Conservation (phyloP, 164 flowering plant genomes). For the Aristolochia fimbriata region DNA sequence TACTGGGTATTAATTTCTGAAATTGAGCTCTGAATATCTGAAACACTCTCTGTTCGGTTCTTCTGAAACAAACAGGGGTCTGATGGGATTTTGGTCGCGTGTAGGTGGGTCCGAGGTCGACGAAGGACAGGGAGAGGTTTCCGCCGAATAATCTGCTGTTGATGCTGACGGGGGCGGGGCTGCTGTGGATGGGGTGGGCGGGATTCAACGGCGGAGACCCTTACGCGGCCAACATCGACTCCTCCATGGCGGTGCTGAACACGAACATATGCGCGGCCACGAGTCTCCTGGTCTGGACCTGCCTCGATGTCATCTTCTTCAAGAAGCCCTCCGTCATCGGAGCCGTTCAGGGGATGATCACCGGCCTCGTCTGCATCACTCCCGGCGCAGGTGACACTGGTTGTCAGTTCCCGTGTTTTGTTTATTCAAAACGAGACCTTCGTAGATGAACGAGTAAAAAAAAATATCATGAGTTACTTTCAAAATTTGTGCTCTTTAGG, state of each 20-base stretch:
- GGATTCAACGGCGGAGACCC: constrained; percentile 19
- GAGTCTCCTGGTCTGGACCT: constrained; percentile 13
- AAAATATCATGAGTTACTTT: too few relatives aligned
- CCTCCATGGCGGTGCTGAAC: constrained; percentile 15
- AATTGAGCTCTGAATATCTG: too few relatives aligned
- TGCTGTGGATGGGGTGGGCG: constrained; percentile 19
- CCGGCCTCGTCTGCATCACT: constrained; percentile 17
- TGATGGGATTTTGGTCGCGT: too few relatives aligned
- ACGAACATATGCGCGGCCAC: constrained; percentile 14
- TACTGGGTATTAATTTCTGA: too few relatives aligned
- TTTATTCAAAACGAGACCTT: too few relatives aligned
- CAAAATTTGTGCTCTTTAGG: too few relatives aligned
- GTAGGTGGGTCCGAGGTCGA: too few relatives aligned
- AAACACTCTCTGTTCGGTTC: too few relatives aligned
- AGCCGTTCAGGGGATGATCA: constrained; percentile 18
- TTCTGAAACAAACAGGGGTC: too few relatives aligned
- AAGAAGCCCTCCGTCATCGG: constrained; percentile 18
- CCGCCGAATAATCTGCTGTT: constrained; percentile 15
- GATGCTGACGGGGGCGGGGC: constrained; percentile 15
- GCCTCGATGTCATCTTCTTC: constrained; percentile 14
- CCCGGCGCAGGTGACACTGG: constrained; percentile 13
- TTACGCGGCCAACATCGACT: constrained; percentile 15
- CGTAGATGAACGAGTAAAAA: too few relatives aligned
- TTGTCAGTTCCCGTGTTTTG: too few relatives aligned
- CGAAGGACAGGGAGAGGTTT: constrained; percentile 15